A percentile compares a stretch with the other conserved stretches of the same genome.
phyloP scores from a whole-genome alignment of 2,329 filamentous ascomycete genomes.

The Aspergillus sp. region DNA sequence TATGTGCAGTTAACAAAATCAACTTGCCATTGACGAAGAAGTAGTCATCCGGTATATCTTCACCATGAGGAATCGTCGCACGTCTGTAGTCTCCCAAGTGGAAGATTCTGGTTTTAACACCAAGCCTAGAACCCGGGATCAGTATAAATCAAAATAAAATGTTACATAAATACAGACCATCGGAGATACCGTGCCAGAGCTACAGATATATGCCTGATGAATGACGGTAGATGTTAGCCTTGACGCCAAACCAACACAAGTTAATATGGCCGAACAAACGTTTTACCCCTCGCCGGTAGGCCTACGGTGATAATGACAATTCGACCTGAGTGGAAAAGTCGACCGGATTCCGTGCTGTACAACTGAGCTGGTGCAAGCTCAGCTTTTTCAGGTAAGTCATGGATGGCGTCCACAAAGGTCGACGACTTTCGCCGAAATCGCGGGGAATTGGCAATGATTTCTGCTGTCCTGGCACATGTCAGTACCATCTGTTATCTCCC shows the following conservation, averaged over 20 bases:
- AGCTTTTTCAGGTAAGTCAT: slow-evolving; percentile 79
- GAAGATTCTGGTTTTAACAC: slow-evolving; percentile 96
- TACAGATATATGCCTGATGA: slow-evolving; percentile 78
- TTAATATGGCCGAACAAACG: slow-evolving; percentile 49
- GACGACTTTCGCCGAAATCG: slow-evolving; percentile 89
- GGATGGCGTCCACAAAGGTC: slow-evolving; percentile 94
- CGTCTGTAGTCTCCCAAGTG: slow-evolving; percentile 95
- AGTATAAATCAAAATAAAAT: too few relatives aligned
- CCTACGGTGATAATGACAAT: slow-evolving; percentile 98
- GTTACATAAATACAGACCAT: slow-evolving; percentile 53
- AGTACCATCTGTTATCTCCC: slow-evolving; percentile 10
- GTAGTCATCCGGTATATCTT: slow-evolving; percentile 90
- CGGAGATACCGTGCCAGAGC: slow-evolving; percentile 90
- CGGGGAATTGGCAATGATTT: slow-evolving; percentile 85
- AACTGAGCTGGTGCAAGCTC: slow-evolving; percentile 92
- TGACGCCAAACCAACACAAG: not conserved
- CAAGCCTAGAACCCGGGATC: slow-evolving; percentile 56
- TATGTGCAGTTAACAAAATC: not conserved
- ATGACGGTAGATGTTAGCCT: slow-evolving; percentile 2
- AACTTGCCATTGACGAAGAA: slow-evolving; percentile 78
- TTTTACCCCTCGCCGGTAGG: slow-evolving; percentile 90
- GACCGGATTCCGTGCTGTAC: slow-evolving; percentile 96
- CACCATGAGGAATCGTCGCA: slow-evolving; percentile 77
- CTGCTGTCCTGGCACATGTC: slow-evolving; percentile 64
- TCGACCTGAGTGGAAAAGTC: slow-evolving; percentile 92